A percentile compares a stretch with the other conserved stretches of the same genome.
phyloP scores from a whole-genome alignment of 2,329 filamentous ascomycete species.

The Venturia nashicola region DNA sequence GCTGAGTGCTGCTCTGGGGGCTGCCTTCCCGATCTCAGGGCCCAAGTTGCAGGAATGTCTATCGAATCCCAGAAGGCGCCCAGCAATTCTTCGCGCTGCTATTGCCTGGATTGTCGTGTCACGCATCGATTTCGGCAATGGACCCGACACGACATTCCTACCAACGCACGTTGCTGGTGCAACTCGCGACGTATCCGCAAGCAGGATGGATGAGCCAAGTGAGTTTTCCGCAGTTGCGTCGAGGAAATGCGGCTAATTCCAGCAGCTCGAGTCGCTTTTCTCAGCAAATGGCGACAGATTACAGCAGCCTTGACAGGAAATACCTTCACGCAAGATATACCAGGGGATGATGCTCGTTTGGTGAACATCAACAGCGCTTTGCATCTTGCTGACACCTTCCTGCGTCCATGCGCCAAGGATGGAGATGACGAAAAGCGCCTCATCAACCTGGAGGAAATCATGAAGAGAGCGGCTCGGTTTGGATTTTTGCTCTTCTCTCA shows the following conservation, averaged over 20 bases:
- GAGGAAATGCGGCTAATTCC: neutral
- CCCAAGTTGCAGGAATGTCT: constrained; percentile 10
- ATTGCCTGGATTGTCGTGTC: constrained; percentile 21
- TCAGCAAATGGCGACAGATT: constrained; percentile 20
- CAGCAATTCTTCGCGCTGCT: constrained; percentile 18
- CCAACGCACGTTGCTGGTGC: constrained; percentile 18
- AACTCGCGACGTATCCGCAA: constrained; percentile 14
- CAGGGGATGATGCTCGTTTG: constrained; percentile 16
- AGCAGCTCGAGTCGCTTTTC: constrained; percentile 14
- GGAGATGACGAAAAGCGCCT: constrained; percentile 19
- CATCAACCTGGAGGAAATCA: constrained; percentile 22
- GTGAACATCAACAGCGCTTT: constrained; percentile 16
- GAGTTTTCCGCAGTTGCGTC: neutral
- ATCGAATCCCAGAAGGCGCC: constrained; percentile 16
- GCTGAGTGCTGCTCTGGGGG: constrained; percentile 16
- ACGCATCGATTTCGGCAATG: constrained; percentile 14
- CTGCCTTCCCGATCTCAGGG: constrained; percentile 11
- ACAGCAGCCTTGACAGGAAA: constrained; percentile 20
- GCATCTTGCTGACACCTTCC: constrained; percentile 16
- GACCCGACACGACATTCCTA: constrained; percentile 16
- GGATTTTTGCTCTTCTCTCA: constrained; percentile 25
- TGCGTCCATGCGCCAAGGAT: constrained; percentile 18
- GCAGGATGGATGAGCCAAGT: constrained; percentile 13
- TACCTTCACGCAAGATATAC: constrained; percentile 17
- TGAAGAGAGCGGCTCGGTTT: constrained; percentile 22